These are phyloP conservation scores for Wickerhamomyces tratensis DNA, from an alignment of 805 yeast species.

Conservation along the genomic window DNA sequence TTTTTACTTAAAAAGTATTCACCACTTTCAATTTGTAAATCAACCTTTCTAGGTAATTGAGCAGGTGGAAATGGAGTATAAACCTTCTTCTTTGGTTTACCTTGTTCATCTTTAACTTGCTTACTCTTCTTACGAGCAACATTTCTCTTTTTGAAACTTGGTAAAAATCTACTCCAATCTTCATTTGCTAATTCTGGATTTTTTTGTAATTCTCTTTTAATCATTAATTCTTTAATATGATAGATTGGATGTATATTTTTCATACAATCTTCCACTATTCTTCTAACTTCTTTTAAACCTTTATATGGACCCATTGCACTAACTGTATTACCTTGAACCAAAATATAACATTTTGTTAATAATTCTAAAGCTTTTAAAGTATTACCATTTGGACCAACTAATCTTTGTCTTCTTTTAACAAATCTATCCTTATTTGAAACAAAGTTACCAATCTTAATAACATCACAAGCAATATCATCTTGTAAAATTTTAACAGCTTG, in stretches of 20 bases:
- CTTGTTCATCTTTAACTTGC: conserved; percentile 42
- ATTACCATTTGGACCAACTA: conserved; percentile 95
- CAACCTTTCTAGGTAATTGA: conserved; percentile 94
- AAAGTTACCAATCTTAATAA: conserved; percentile 85
- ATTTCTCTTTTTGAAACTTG: conserved; percentile 92
- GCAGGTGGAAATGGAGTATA: conserved; percentile 99
- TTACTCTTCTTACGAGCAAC: conserved; percentile 89
- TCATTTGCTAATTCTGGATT: conserved; percentile 93
- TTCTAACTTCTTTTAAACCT: conserved; percentile 83
- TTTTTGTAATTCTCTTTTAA: conserved; percentile 88
- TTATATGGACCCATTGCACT: conserved; percentile 94
- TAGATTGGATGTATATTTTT: conserved; percentile 94
- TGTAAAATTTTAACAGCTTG: conserved; percentile 89
- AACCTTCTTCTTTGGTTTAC: conserved; percentile 45
- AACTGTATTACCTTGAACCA: conserved; percentile 97
- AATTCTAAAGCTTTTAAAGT: conserved; percentile 92
- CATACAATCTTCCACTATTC: conserved; percentile 98
- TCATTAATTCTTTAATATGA: conserved; percentile 95
- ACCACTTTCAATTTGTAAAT: conserved; percentile 95
- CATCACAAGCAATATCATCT: conserved; percentile 93
- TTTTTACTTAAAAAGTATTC: conserved; percentile 88
- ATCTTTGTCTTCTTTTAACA: conserved; percentile 89
- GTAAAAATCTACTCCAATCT: conserved; percentile 95
- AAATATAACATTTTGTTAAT: conserved; percentile 87
- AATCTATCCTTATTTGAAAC: conserved; percentile 90